A percentile compares a stretch with the other conserved stretches of the same genome.
Evolutionary conservation across 768 basidiomycete species (phyloP).

Genomic region (Pholiota conissans): DNA sequence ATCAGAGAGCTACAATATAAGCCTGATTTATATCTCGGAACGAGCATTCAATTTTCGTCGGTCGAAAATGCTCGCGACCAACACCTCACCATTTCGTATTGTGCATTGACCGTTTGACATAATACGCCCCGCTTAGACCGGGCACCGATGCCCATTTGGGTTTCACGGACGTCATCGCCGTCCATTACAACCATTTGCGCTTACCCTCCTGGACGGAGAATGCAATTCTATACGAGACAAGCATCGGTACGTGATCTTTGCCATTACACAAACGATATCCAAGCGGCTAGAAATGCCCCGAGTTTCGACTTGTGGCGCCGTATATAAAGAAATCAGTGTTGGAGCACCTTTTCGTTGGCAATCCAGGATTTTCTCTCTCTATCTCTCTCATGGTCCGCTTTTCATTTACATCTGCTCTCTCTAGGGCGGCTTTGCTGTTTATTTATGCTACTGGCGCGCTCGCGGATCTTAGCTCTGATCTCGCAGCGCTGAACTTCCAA

Average conservation of each 20-base stretch:
- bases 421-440: neutral
- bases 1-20: neutral
- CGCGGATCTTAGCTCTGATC: slow-evolving; percentile 20
- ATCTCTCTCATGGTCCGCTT: neutral
- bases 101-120: neutral
- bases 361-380: neutral
- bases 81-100: too few species aligned
- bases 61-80: too few species aligned
- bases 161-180: neutral
- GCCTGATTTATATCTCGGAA: neutral
- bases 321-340: neutral
- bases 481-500: slow-evolving; percentile 19
- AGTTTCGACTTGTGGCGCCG: too few species aligned
- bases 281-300: neutral
- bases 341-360: neutral
- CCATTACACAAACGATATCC: too few species aligned
- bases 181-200: neutral
- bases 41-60: too few species aligned
- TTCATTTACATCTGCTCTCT: neutral
- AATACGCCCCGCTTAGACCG: neutral
- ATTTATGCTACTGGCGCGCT: slow-evolving; percentile 6
- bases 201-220: neutral
- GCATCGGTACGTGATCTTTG: neutral
- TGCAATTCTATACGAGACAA: neutral
- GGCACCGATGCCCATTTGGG: neutral